Percentiles rank a stretch among this genome's conserved stretches.
These are phyloP conservation scores for Medicago ruthenica DNA, from an alignment of 306 rosid species.

Conservation along the genomic window DNA sequence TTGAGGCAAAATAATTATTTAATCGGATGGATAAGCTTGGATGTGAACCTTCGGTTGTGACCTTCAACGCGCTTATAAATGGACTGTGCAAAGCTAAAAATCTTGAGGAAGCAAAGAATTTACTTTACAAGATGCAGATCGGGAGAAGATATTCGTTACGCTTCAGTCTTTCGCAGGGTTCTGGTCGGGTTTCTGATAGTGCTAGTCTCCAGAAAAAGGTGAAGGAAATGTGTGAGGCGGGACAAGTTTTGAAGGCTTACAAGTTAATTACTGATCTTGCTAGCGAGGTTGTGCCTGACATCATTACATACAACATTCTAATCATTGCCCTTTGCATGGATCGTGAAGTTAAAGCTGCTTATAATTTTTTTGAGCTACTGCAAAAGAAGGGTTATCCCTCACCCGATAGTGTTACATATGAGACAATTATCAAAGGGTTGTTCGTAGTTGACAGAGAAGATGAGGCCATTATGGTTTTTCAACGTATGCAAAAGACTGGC, in stretches of 20 bases:
- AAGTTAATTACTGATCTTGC: slow-evolving; percentile 61
- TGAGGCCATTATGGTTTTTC: slow-evolving; percentile 64
- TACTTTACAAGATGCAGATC: slow-evolving; percentile 82
- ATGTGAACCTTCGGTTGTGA: slow-evolving; percentile 66
- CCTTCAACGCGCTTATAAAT: slow-evolving; percentile 81
- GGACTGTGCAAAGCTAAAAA: slow-evolving; percentile 75
- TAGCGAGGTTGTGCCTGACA: slow-evolving; percentile 67
- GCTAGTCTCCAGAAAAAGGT: slow-evolving; percentile 64
- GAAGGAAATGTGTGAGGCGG: slow-evolving; percentile 67
- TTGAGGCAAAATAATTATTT: slow-evolving; percentile 66
- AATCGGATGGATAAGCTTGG: slow-evolving; percentile 77
- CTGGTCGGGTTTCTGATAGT: slow-evolving; percentile 52
- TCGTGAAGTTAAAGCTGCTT: slow-evolving; percentile 56
- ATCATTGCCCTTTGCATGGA: slow-evolving; percentile 69
- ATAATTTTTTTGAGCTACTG: slow-evolving; percentile 70
- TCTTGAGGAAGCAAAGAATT: slow-evolving; percentile 65
- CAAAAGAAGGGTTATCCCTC: slow-evolving; percentile 65
- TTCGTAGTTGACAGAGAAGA: slow-evolving; percentile 60
- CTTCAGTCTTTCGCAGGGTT: slow-evolving; percentile 78
- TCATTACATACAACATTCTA: slow-evolving; percentile 74
- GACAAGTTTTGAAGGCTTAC: slow-evolving; percentile 73
- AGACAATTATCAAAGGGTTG: slow-evolving; percentile 76
- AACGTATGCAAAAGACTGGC: slow-evolving; percentile 62
- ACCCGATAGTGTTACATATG: slow-evolving; percentile 81
- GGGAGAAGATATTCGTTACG: slow-evolving; percentile 75